Percentiles rank a stretch among this genome's conserved stretches.
phyloP scores from a whole-genome alignment of 1,139 yeast species.

The Geotrichum europaeum region DNA sequence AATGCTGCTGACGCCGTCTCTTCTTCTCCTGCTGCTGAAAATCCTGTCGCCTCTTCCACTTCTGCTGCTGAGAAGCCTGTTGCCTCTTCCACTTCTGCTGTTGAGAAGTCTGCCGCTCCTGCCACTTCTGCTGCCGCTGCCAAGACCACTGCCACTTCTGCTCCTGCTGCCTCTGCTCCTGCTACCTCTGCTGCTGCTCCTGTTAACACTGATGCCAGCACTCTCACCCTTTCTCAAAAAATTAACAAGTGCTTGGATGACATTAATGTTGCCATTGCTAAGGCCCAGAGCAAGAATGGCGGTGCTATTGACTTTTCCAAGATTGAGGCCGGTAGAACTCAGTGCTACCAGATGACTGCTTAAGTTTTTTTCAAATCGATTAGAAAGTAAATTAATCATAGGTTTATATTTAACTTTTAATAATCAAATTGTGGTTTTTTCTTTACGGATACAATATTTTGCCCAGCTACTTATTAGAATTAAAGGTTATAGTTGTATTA shows the following conservation, averaged over 20 bases:
- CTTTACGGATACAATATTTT: not conserved
- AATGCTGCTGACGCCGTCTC: not conserved
- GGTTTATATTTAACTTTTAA: not conserved
- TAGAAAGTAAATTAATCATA: not conserved
- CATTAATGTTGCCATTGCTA: not conserved
- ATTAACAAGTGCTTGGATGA: conserved; percentile 1
- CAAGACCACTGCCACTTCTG: not conserved
- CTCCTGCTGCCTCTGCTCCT: not conserved
- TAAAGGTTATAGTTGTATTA: too few relatives aligned
- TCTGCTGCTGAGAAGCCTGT: not conserved
- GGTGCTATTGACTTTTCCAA: conserved; percentile 1
- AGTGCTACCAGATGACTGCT: not conserved
- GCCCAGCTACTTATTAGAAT: too few relatives aligned
- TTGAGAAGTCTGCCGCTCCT: conserved; percentile 7
- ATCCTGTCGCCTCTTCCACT: not conserved
- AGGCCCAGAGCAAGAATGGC: conserved; percentile 3
- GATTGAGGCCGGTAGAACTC: not conserved
- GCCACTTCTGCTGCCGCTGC: conserved; percentile 10
- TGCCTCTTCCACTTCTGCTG: not conserved
- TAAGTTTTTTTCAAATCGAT: not conserved
- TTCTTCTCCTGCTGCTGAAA: not conserved
- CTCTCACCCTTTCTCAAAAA: conserved; percentile 1
- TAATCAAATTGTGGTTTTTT: not conserved
- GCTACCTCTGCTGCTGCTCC: not conserved
- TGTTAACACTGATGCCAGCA: not conserved